Evolutionary conservation across 2,329 filamentous ascomycete species (phyloP).

Genomic region (Xylaria sp.): DNA sequence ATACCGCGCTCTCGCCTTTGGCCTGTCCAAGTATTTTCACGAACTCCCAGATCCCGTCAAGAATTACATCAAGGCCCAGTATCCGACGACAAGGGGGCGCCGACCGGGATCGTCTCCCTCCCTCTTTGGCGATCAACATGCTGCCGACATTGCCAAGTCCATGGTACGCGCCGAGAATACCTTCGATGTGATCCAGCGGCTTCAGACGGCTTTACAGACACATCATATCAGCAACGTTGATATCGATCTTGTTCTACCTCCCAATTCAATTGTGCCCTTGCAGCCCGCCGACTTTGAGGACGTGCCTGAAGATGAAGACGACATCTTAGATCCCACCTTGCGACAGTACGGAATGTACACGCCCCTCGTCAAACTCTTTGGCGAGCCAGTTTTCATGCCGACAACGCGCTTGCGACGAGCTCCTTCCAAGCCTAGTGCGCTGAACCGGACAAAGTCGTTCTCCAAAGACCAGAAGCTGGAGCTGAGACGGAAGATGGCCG

Average conservation of each 20-base stretch:
- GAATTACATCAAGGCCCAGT: constrained; percentile 57
- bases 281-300: constrained; percentile 56
- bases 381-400: constrained; percentile 79
- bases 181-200: constrained; percentile 62
- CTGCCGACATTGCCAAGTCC: constrained; percentile 78
- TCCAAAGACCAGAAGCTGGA: constrained; percentile 76
- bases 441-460: constrained; percentile 74
- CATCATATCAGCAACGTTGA: constrained; percentile 82
- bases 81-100: constrained; percentile 48
- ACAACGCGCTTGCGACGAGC: constrained; percentile 79
- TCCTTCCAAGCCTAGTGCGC: constrained; percentile 76
- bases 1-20: constrained; percentile 85
- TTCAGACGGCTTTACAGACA: constrained; percentile 72
- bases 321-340: constrained; percentile 58
- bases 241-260: constrained; percentile 77
- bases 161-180: constrained; percentile 80
- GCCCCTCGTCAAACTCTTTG: constrained; percentile 70
- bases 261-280: constrained; percentile 65
- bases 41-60: constrained; percentile 78
- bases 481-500: constrained; percentile 79
- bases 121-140: constrained; percentile 87
- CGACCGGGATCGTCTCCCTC: constrained; percentile 59
- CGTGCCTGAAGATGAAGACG: constrained; percentile 57
- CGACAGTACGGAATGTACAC: constrained; percentile 74
- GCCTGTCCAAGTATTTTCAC: constrained; percentile 87